Percentiles rank a stretch among this genome's conserved stretches.
Evolutionary conservation across 352 stramenopile genomes (phyloP).

Genomic region (Pythium folliculosum): DNA sequence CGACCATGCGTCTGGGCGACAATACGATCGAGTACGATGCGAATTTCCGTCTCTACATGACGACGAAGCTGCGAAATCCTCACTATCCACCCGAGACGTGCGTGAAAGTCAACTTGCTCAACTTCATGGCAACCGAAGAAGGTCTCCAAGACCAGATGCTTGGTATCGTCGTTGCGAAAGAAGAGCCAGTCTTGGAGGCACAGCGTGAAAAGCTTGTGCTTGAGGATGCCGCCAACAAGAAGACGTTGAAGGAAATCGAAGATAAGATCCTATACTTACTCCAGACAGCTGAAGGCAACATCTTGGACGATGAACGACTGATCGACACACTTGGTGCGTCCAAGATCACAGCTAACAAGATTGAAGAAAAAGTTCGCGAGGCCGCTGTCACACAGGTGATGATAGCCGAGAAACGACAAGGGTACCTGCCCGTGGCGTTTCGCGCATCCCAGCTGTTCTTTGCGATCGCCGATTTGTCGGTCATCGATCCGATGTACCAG

Average conservation of each 20-base stretch:
- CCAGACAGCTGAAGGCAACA: constrained; percentile 93
- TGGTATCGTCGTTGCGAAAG: constrained; percentile 92
- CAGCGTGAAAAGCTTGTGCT: constrained; percentile 93
- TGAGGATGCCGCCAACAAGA: constrained; percentile 94
- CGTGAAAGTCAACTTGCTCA: constrained; percentile 97
- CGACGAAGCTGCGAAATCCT: constrained; percentile 93
- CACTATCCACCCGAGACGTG: constrained; percentile 95
- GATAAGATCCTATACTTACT: constrained; percentile 95
- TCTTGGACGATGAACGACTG: constrained; percentile 94
- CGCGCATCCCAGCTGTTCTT: constrained; percentile 94
- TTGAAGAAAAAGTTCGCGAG: constrained; percentile 93
- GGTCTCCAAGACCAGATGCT: constrained; percentile 96
- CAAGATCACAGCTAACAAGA: constrained; percentile 93
- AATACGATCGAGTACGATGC: constrained; percentile 94
- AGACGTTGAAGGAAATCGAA: constrained; percentile 95
- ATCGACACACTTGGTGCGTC: constrained; percentile 94
- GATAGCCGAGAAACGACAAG: constrained; percentile 91
- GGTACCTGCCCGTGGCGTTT: constrained; percentile 92
- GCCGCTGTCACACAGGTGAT: constrained; percentile 91
- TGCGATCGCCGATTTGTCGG: constrained; percentile 90
- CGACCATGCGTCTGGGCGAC: constrained; percentile 92
- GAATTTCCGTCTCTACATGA: constrained; percentile 95
- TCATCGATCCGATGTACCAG: constrained; percentile 97
- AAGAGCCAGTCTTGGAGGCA: constrained; percentile 91
- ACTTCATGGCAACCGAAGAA: constrained; percentile 96